Base-by-base conservation (phyloP, 805 yeast genomes). In the Barnettozyma salicaria region DNA sequence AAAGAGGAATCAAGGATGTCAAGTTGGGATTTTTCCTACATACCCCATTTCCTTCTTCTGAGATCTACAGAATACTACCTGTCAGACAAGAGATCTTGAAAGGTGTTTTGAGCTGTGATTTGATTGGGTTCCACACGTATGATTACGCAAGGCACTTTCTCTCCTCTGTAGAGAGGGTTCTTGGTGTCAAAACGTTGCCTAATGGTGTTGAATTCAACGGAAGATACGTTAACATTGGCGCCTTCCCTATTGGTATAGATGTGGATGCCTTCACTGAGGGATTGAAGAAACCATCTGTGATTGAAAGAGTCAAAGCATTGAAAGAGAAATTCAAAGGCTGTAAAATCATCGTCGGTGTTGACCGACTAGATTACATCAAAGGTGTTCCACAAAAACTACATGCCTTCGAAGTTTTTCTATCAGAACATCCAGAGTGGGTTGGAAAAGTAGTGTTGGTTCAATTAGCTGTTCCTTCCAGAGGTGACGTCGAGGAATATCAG, bases 231-330 rank as follows among this genome's bases (percentile, higher is more conserved):
- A 76, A 77, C 20, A 87, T 92, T 24, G 96, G 97, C 18, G 97
- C 97, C 0, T 90, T 89, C 72, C 98, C 99, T n/a, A 92, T 92
- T 48, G 99, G 99, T 40, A 92, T 92, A 42, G 98, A 92, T 55
- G 95, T 88, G 17, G 95, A 87, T 41, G 86, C 85, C 48, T 92
- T 92, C 59, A 64, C 81, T 12, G 83, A 78, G 17, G 97, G 96
- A 0, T 61, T 92, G 48, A 67, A 77, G 46, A 70, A 73, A 42
- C 72, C 67, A 1, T 52, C 64, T 5, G 97, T 89, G 5, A 68
- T 74, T 30, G 59, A 73, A 19, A 72, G 98, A 49, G 77, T 90
- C 41, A 51, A 61, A 23, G 75, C 74, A 40, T 65, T 92, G 41
- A 74, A 68, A 35, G 70, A 72, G 46, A 82, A 83, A 50, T 86